A percentile compares a stretch with the other conserved stretches of the same genome.
Conservation (phyloP, 2,329 filamentous ascomycete genomes). For the Alternaria sp. region DNA sequence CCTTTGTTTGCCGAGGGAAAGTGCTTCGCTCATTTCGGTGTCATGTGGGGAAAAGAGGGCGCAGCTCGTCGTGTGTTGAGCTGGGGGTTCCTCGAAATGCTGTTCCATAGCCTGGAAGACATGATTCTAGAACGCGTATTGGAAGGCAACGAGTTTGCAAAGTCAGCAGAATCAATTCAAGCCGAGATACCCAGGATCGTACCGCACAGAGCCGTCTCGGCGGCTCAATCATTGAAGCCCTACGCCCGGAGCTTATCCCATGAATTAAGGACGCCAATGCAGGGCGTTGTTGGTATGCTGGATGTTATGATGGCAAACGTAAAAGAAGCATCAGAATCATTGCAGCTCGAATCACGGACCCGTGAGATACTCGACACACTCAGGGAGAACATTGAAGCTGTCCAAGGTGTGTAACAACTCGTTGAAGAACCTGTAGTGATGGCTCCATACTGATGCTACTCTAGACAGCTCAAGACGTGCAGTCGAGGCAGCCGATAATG, state of each 20-base stretch:
- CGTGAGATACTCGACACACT: slow-evolving; percentile 67
- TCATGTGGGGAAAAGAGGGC: slow-evolving; percentile 74
- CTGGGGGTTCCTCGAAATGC: slow-evolving; percentile 73
- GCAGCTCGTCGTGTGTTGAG: slow-evolving; percentile 63
- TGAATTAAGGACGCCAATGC: slow-evolving; percentile 76
- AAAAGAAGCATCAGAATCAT: slow-evolving; percentile 69
- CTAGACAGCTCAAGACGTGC: slow-evolving; percentile 74
- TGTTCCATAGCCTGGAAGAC: slow-evolving; percentile 74
- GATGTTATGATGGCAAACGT: slow-evolving; percentile 80
- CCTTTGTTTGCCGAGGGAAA: slow-evolving; percentile 71
- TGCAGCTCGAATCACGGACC: slow-evolving; percentile 59
- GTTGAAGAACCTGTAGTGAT: background rate
- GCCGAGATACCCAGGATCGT: slow-evolving; percentile 55
- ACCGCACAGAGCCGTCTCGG: slow-evolving; percentile 64
- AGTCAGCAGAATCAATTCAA: slow-evolving; percentile 32
- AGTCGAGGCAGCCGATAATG: slow-evolving; percentile 77
- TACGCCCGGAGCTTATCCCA: slow-evolving; percentile 77
- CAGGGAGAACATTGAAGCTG: slow-evolving; percentile 73
- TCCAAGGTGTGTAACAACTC: slow-evolving; percentile 62
- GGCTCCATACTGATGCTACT: slow-evolving; percentile 15
- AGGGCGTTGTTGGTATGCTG: slow-evolving; percentile 78
- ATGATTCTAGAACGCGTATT: slow-evolving; percentile 67
- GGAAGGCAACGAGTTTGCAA: slow-evolving; percentile 59
- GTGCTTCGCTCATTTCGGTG: slow-evolving; percentile 74
- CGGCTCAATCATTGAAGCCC: slow-evolving; percentile 71